A percentile compares a stretch with the other conserved stretches of the same genome.
Evolutionary conservation across 306 rosid species (phyloP).

Genomic region (Pueraria montana): DNA sequence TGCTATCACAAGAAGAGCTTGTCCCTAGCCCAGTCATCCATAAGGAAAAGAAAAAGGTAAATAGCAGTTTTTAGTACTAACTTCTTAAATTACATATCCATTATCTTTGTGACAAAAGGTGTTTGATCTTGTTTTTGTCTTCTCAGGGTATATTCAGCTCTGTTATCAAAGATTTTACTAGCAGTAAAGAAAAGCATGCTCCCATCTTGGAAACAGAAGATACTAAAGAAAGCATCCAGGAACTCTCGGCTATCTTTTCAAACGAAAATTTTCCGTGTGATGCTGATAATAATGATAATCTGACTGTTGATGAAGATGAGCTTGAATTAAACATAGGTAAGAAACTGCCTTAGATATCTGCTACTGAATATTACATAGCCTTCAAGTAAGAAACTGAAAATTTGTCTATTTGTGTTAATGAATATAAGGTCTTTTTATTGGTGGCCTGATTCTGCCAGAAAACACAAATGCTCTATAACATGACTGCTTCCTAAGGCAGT

Average conservation of each 20-base stretch:
- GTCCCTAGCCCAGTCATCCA: slow-evolving; percentile 45
- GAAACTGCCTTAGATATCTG: slow-evolving; percentile 30
- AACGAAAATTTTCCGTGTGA: slow-evolving; percentile 62
- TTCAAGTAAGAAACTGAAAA: slow-evolving; percentile 1
- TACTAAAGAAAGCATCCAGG: slow-evolving; percentile 66
- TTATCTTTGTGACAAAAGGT: slow-evolving; percentile 25
- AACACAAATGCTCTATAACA: neutral
- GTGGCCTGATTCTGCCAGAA: neutral
- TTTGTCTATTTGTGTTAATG: neutral
- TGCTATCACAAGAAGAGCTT: slow-evolving; percentile 62
- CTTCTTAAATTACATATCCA: neutral
- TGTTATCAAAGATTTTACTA: slow-evolving; percentile 82
- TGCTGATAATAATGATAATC: slow-evolving; percentile 57
- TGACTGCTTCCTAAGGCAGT: neutral
- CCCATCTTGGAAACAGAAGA: slow-evolving; percentile 66
- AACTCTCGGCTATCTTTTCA: slow-evolving; percentile 72
- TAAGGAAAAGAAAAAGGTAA: slow-evolving; percentile 93
- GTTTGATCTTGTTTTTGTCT: slow-evolving; percentile 26
- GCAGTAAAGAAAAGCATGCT: slow-evolving; percentile 76
- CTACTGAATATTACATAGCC: slow-evolving; percentile 16
- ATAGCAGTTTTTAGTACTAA: slow-evolving; percentile 9
- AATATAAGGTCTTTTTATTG: neutral
- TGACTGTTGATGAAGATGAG: slow-evolving; percentile 58
- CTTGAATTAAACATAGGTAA: slow-evolving; percentile 75
- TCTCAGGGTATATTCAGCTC: slow-evolving; percentile 88